phyloP scores from a whole-genome alignment of 2,329 filamentous ascomycete genomes.

The Fusarium sp. region DNA sequence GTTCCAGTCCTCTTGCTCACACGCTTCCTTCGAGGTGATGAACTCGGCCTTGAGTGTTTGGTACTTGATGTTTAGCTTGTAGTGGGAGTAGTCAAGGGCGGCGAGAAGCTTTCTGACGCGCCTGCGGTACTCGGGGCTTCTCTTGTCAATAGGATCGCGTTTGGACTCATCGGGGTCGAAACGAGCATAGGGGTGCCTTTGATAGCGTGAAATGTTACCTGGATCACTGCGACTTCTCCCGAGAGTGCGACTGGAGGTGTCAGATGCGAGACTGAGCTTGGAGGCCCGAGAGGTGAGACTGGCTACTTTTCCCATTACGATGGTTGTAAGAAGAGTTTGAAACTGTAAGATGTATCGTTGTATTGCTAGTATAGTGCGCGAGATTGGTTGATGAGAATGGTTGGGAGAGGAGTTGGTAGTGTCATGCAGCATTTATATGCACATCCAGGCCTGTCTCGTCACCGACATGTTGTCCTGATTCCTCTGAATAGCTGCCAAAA shows the following conservation, averaged over 20 bases:
- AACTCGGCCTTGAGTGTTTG: background rate
- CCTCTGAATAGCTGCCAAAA: background rate
- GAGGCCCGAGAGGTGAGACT: background rate
- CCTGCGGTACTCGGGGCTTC: slow-evolving; percentile 22
- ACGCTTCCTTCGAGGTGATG: slow-evolving; percentile 4
- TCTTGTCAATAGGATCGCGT: slow-evolving; percentile 13
- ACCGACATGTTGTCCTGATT: background rate
- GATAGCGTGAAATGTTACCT: slow-evolving; percentile 10
- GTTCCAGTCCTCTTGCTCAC: slow-evolving; percentile 26
- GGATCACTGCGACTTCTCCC: background rate
- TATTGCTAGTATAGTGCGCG: background rate
- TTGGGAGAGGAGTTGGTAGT: background rate
- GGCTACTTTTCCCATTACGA: slow-evolving; percentile 17
- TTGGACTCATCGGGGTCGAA: background rate
- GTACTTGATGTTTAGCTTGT: slow-evolving; percentile 8
- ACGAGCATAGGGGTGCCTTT: slow-evolving; percentile 13
- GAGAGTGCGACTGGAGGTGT: slow-evolving; percentile 3
- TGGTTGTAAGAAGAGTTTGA: background rate
- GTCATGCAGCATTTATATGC: slow-evolving; percentile 12
- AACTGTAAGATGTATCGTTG: background rate
- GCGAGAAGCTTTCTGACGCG: slow-evolving; percentile 16
- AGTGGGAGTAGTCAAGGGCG: slow-evolving; percentile 14
- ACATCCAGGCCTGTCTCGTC: background rate
- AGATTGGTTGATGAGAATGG: background rate
- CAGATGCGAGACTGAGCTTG: background rate